These are phyloP conservation scores for Ilyonectria sp. DNA, from an alignment of 2,329 filamentous ascomycete species.

Conservation along the genomic window DNA sequence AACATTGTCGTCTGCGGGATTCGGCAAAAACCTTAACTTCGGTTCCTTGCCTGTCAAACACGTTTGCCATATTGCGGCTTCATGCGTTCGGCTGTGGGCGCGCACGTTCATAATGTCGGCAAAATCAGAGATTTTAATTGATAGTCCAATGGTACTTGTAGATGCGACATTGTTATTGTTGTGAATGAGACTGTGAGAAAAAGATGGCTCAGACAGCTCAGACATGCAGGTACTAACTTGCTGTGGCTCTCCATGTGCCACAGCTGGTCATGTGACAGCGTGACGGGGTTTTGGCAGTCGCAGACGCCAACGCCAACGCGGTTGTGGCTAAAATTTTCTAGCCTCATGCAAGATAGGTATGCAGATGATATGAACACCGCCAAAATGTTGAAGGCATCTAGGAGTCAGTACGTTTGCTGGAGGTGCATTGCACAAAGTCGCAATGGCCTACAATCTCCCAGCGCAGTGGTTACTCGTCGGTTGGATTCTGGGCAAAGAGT, in stretches of 20 bases:
- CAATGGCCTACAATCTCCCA: slow-evolving; percentile 25
- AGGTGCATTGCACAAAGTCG: slow-evolving; percentile 48
- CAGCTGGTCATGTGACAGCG: slow-evolving; percentile 46
- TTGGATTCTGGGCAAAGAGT: slow-evolving; percentile 33
- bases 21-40: slow-evolving; percentile 1
- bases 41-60: background rate
- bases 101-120: background rate
- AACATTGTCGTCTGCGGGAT: background rate
- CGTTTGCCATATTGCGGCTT: background rate
- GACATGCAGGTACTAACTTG: background rate
- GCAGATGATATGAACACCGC: slow-evolving; percentile 14
- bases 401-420: slow-evolving; percentile 53
- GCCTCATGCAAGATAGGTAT: slow-evolving; percentile 21
- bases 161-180: background rate
- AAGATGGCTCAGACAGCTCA: too few relatives aligned
- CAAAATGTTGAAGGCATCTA: slow-evolving; percentile 51
- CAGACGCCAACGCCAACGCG: slow-evolving; percentile 30
- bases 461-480: slow-evolving; percentile 14
- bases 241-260: slow-evolving; percentile 25
- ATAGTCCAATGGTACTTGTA: background rate
- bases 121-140: background rate
- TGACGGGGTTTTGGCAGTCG: slow-evolving; percentile 14
- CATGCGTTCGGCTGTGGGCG: background rate
- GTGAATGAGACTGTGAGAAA: background rate
- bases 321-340: slow-evolving; percentile 46